phyloP scores from a whole-genome alignment of 202 grass and related monocot genomes.

The Cymbopogon flexuosus region DNA sequence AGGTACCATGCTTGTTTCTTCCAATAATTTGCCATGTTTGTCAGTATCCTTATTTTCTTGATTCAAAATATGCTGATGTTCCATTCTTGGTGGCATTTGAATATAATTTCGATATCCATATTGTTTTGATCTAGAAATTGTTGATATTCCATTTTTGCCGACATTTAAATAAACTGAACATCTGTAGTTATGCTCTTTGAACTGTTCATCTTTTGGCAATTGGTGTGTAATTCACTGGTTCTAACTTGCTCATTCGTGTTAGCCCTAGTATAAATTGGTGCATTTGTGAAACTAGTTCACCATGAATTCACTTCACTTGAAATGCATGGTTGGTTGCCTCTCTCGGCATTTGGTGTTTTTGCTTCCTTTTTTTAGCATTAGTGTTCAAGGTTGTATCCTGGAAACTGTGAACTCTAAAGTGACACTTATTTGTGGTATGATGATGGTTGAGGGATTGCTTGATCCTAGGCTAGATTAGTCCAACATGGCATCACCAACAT shows the following conservation, averaged over 20 bases:
- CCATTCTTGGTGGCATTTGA: not conserved
- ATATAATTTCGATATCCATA: not conserved
- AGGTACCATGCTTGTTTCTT: constrained; percentile 49
- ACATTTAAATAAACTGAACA: not conserved
- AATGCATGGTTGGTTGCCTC: not conserved
- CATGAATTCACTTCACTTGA: not conserved
- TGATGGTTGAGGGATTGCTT: not conserved
- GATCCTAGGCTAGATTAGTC: not conserved
- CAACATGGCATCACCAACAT: not conserved
- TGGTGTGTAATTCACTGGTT: not conserved
- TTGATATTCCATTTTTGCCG: not conserved
- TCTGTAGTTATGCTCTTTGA: not conserved
- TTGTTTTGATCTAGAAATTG: not conserved
- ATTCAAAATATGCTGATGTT: not conserved
- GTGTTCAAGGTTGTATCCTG: not conserved
- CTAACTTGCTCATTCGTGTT: not conserved
- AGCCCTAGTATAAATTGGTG: not conserved
- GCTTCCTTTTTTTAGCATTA: not conserved
- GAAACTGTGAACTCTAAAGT: constrained; percentile 1
- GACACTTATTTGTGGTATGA: not conserved
- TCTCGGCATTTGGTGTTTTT: not conserved
- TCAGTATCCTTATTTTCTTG: not conserved
- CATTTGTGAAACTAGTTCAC: not conserved
- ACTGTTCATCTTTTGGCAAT: constrained; percentile 10
- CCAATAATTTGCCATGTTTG: not conserved